A percentile compares a stretch with the other conserved stretches of the same genome.
These are phyloP conservation scores for Marasmius tenuissimus DNA, from an alignment of 1,284 basidiomycete species.

Conservation along the genomic window DNA sequence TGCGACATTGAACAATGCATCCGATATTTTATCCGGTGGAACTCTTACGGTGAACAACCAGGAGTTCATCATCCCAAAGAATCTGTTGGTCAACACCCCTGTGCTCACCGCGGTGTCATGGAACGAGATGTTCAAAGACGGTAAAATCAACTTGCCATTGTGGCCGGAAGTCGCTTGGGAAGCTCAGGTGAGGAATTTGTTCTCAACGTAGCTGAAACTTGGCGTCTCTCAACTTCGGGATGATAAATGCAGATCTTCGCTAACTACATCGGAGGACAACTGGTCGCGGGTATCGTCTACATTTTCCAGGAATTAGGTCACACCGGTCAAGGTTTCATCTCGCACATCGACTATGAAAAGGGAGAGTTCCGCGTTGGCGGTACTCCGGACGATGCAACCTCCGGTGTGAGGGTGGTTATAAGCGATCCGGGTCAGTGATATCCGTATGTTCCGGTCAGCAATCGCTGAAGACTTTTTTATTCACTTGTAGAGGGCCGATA, in stretches of 20 bases:
- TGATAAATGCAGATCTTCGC: conserved; percentile 13
- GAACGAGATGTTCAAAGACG: conserved; percentile 17
- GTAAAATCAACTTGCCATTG: conserved; percentile 13
- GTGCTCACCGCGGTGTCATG: conserved; percentile 18
- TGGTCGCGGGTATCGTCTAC: conserved; percentile 16
- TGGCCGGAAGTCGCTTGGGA: conserved; percentile 20
- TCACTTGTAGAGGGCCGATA: conserved; percentile 13
- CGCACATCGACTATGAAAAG: conserved; percentile 18
- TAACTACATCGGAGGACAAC: conserved; percentile 17
- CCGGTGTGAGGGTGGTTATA: conserved; percentile 15
- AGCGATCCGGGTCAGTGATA: conserved; percentile 16
- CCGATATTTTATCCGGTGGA: conserved; percentile 18
- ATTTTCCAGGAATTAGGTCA: conserved; percentile 18
- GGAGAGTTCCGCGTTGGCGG: conserved; percentile 18
- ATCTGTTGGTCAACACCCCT: conserved; percentile 19
- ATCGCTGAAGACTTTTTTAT: not conserved
- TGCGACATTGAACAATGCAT: conserved; percentile 17
- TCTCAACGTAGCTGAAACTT: not conserved
- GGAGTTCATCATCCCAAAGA: conserved; percentile 16
- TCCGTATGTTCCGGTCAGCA: not conserved
- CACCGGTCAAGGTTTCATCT: conserved; percentile 18
- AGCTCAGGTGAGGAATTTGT: conserved; percentile 8
- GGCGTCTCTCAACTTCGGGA: not conserved
- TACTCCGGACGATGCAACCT: conserved; percentile 10
- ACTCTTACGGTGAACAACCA: conserved; percentile 15